Evolutionary conservation across 495 filamentous ascomycete genomes (phyloP), one percentile per base, ranked within the genome.

Genomic region (Podospora pseudopauciseta): DNA sequence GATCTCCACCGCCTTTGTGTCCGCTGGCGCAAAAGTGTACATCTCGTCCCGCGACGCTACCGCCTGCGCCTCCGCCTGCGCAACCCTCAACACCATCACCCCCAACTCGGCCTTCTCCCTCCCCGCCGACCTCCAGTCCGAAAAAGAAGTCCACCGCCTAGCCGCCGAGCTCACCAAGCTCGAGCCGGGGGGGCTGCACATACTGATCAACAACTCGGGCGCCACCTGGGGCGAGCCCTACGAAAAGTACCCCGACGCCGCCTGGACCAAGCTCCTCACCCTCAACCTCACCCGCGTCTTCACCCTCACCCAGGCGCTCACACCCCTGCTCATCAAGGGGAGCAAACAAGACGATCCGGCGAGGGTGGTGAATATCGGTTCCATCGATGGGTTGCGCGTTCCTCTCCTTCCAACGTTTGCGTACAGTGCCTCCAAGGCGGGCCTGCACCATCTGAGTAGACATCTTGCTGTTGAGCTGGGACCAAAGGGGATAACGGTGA

Each of bases 251-350:
- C 91, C 91, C 4, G 86, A 91, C 68, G 68, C 82, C 7, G 91
- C 92, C 28, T 94, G 89, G 88, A 87, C 84, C 4, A 85, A 90
- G 64, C 88, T 94, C 5, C 82, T 94, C 26, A 93, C 90, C 26
- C 86, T 93, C 53, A 95, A 95, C 77, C 85, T 94, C 9, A 87
- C 92, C 65, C 87, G 90, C 20, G 88, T 94, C 63, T 96, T 92
- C 78, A 90, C 90, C 65, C 82, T 92, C 13, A 93, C 92, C 4
- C 89, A 90, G 75, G 80, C 86, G 3, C 83, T 92, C 19, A 90
- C 91, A 2, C 91, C 91, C 2, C 79, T 92, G 27, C 80, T 95
- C 62, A 88, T 91, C 77, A 83, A 86, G 76, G 71, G 76, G 5
- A 18, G 28, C 15, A 49, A 11, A 19, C 30, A 13, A 18, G 3